Percentiles rank a stretch among this genome's conserved stretches.
Conservation (phyloP, 2,329 filamentous ascomycete genomes). For the Fusarium concolor region DNA sequence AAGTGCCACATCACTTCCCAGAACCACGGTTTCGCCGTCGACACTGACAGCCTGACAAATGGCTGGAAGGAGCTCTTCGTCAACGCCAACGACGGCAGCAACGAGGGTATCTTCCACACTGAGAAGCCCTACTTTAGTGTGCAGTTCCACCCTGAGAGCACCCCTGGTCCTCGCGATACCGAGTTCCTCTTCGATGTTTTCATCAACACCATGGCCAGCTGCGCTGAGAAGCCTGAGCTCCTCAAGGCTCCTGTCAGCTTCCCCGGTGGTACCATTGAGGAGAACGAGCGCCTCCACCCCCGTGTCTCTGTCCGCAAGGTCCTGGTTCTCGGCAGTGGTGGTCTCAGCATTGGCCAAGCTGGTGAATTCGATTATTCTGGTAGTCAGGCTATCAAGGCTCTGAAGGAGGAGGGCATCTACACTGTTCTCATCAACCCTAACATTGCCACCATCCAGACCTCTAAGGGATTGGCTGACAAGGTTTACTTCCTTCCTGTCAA, state of each 20-base stretch:
- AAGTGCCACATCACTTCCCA: constrained; percentile 99
- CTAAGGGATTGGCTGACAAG: constrained; percentile 96
- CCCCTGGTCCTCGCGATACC: constrained; percentile 92
- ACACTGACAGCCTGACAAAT: constrained; percentile 77
- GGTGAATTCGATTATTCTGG: constrained; percentile 99
- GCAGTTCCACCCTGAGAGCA: constrained; percentile 99
- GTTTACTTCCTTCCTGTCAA: constrained; percentile 99
- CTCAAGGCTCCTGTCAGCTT: constrained; percentile 83
- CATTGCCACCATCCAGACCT: constrained; percentile 98
- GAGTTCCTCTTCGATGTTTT: constrained; percentile 98
- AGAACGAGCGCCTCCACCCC: constrained; percentile 81
- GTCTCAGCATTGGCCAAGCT: constrained; percentile 96
- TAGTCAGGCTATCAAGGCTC: constrained; percentile 96
- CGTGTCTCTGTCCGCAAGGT: constrained; percentile 92
- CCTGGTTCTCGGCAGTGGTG: constrained; percentile 91
- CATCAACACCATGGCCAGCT: constrained; percentile 82
- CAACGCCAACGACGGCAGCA: constrained; percentile 97
- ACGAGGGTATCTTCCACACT: constrained; percentile 94
- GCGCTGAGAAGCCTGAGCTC: constrained; percentile 72
- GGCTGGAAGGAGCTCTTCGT: constrained; percentile 96
- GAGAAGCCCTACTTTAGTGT: constrained; percentile 95
- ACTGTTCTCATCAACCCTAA: constrained; percentile 99
- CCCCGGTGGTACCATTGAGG: constrained; percentile 83
- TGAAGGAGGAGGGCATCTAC: constrained; percentile 98
- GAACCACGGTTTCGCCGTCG: constrained; percentile 96